Evolutionary conservation across 257 asterid genomes (phyloP), one percentile per base, ranked within the genome.

Genomic region (Buddleja alternifolia): DNA sequence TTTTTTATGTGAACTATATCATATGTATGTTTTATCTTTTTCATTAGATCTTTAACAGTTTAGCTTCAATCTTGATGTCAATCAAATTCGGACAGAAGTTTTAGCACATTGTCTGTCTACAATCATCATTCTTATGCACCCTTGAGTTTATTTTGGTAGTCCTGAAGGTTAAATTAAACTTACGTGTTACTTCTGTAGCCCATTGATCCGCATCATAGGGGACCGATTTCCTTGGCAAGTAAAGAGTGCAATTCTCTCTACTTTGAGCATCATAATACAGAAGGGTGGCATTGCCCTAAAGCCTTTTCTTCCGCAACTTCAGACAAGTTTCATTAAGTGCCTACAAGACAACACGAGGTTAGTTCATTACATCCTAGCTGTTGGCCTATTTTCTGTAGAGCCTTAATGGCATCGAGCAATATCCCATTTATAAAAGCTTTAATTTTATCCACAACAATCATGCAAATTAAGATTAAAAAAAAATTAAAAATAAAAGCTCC

Each of bases 151-250:
- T 56, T 24, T 12, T 21, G 21, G 53, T 36, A n/a, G 59, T 77
- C 34, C 34, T 50, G 56, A 69, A 64, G 36, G 52, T 59, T 69
- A 68, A 71, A 54, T 46, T 63, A 15, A 39, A 60, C 69, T 47
- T n/a, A n/a, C n/a, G n/a, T 68, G 66, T 75, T 73, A 12, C 15
- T 39, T 73, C 44, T 84, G 65, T 76, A 94, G 99, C 76, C 99
- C 99, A n/a, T 80, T 94, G 75, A 94, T 94, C 76, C 97, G 99
- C 72, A 91, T 94, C 68, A 87, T 94, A 66, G 99, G 99, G 36
- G 99, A 94, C 80, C 88, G 97, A n/a, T 94, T 90, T 74, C 97
- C 99, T 47, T 94, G 99, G 99, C 97, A 94, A 91, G 97, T 94
- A 63, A 94, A 94, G 79, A 91, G 96, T 82, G 99, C 99, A 65